Percentiles rank a stretch among this genome's conserved stretches.
Evolutionary conservation across 139 green algal genomes (phyloP).

Genomic region (Trebouxia sp.): DNA sequence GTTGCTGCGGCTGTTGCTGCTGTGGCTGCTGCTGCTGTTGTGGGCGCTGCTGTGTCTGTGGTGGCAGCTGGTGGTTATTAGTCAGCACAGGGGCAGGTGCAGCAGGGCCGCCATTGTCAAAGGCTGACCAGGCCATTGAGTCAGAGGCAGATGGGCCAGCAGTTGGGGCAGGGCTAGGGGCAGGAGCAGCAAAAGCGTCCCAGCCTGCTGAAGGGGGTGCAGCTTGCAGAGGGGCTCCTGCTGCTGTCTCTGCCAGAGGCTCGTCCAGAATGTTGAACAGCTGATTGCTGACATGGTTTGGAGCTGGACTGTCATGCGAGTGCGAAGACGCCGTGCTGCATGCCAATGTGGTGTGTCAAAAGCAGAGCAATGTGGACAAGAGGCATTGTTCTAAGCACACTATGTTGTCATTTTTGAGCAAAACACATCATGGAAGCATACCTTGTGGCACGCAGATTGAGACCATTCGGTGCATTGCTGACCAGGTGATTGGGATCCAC

Average conservation of each 20-base stretch:
- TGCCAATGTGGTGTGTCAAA: too few species aligned
- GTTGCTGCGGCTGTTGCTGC: constrained; percentile 13
- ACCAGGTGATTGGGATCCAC: constrained; percentile 15
- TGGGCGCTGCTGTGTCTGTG: neutral
- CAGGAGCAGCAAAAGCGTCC: constrained; percentile 14
- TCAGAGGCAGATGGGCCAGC: neutral
- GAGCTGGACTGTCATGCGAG: constrained; percentile 1
- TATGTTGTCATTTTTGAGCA: too few species aligned
- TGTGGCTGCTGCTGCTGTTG: constrained; percentile 7
- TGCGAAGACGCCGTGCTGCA: constrained; percentile 13
- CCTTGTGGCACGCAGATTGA: constrained; percentile 1
- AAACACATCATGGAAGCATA: too few species aligned
- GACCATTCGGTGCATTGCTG: constrained; percentile 15
- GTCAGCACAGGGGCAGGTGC: neutral
- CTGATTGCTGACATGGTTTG: neutral
- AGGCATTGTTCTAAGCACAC: neutral
- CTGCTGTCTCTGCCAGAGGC: constrained; percentile 5
- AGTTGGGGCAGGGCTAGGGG: neutral
- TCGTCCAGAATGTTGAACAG: constrained; percentile 22
- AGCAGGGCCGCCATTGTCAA: constrained; percentile 9
- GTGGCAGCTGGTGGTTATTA: constrained; percentile 7
- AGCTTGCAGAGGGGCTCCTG: neutral
- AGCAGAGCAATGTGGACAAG: neutral
- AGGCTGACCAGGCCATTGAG: neutral
- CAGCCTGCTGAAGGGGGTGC: neutral